Evolutionary conservation across 148 eudicot genomes (phyloP).

Genomic region (Talinum fruticosum): DNA sequence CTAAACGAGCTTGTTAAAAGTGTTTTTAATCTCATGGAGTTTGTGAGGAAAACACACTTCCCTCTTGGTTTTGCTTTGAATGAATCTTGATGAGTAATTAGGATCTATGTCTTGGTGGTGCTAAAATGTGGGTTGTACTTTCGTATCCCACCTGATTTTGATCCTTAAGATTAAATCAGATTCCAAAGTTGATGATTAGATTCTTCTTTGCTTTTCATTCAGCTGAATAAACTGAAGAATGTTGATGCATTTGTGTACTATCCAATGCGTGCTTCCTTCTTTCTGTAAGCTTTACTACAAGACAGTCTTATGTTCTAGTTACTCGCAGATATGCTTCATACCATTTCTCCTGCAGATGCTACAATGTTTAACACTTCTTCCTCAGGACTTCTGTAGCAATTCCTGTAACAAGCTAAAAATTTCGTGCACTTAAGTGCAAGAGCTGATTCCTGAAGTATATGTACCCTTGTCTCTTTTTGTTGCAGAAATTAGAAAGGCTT

Average conservation of each 20-base stretch:
- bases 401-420: background rate
- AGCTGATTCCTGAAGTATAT: slow-evolving; percentile 12
- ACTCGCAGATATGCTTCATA: too few species aligned
- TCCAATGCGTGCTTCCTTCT: too few species aligned
- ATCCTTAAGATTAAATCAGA: background rate
- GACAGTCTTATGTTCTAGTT: too few species aligned
- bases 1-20: too few species aligned
- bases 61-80: background rate
- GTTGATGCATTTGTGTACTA: background rate
- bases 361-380: too few species aligned
- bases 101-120: background rate
- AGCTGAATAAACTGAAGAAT: background rate
- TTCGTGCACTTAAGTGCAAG: background rate
- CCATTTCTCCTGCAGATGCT: too few species aligned
- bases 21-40: background rate
- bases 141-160: background rate
- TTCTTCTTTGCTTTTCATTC: background rate
- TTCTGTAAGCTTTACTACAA: too few species aligned
- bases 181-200: background rate
- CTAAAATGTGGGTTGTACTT: background rate
- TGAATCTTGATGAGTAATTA: too few species aligned
- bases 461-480: slow-evolving; percentile 3
- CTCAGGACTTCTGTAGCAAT: too few species aligned
- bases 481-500: slow-evolving; percentile 89
- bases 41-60: background rate